Base-by-base conservation (phyloP, 805 yeast genomes). In the Spathaspora arborariae region DNA sequence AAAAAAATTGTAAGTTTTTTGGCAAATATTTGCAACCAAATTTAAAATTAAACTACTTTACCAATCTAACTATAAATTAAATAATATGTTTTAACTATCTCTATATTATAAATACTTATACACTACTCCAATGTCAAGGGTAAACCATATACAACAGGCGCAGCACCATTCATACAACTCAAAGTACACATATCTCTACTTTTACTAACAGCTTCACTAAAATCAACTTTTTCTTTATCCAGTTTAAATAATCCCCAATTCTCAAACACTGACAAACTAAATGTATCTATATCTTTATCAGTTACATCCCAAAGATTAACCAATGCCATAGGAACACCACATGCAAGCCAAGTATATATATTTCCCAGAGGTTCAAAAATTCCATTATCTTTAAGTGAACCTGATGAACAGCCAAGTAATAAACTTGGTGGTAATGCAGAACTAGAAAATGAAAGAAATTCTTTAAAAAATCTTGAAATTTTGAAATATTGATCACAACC, bases 241-340 rank as follows among this genome's bases (percentile, higher is more conserved):
- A 42, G 22, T 9, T 56, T 61, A 39, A 75, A 59, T 11, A 88
- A 59, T 0, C 94, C 94, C 84, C 94, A 84, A 50, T 73, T 70
- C 2, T 75, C 74, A 53, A 94, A 76, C 34, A 88, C 60, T 2
- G 78, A 68, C 8, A 75, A 49, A 20, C 88, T 84, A 55, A 91
- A 89, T 55, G 74, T 76, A 63, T 94, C 98, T 43, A 89, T 88
- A 62, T 94, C 99, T 54, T 87, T 90, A 64, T 94, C 98, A 0
- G 98, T 94, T 4, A 94, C 97, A 63, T 90, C 97, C 99, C 99
- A 94, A 47, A 94, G 65, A 56, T 88, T 89, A 0, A 88, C 97
- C 33, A 94, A 67, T 1, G 89, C 75, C 81, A 86, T 75, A 0
- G 96, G 94, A 41, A 88, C 79, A 0, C 96, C 96, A 19, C 90